Percentiles rank a stretch among this genome's conserved stretches.
Evolutionary conservation across 78 protist genomes (phyloP).

Genomic region (Dictyostelium firmibasis): DNA sequence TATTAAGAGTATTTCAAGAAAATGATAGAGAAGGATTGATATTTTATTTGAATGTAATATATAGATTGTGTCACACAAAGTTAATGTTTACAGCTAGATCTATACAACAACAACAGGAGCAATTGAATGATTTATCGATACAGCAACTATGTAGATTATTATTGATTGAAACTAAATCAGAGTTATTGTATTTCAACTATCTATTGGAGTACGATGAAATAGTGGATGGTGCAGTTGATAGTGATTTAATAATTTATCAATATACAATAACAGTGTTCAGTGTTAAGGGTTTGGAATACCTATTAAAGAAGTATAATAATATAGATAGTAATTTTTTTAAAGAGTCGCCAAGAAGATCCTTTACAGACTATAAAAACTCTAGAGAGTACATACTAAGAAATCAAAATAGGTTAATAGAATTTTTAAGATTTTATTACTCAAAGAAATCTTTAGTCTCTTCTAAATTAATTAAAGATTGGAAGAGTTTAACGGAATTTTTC

Average conservation of each 20-base stretch:
- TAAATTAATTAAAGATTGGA: slow-evolving; percentile 2
- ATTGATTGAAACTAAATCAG: neutral
- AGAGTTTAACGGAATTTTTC: neutral
- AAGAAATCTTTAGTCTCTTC: neutral
- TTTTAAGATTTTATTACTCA: neutral
- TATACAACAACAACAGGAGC: neutral
- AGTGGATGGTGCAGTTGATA: neutral
- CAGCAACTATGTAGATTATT: neutral
- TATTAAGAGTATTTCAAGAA: neutral
- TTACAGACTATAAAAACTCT: neutral
- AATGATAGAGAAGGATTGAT: neutral
- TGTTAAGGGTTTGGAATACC: neutral
- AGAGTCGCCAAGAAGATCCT: neutral
- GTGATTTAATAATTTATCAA: neutral
- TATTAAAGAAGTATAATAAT: neutral
- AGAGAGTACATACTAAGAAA: neutral
- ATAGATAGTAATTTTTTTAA: neutral
- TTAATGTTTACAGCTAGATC: neutral
- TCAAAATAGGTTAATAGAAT: neutral
- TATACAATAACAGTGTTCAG: neutral
- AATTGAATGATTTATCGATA: neutral
- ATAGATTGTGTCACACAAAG: neutral
- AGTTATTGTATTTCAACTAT: neutral
- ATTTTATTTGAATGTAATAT: neutral
- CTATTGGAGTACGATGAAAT: neutral